Evolutionary conservation across 1,284 basidiomycete species (phyloP), one percentile per base, ranked within the genome.

Genomic region (Ceratobasidium papillatum): DNA sequence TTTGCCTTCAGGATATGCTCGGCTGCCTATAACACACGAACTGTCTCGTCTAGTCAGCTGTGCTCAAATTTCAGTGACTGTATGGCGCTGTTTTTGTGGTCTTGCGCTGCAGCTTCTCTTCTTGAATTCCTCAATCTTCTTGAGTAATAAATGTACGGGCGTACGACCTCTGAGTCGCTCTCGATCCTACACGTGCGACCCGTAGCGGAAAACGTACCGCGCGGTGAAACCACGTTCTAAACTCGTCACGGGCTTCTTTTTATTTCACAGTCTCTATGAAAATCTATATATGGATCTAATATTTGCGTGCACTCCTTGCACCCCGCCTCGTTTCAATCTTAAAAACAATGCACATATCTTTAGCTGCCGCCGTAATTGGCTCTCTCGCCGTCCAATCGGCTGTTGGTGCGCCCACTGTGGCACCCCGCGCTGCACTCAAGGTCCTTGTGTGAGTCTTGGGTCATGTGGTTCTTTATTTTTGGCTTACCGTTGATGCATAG

Each of bases 181-280:
- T 36, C 30, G 8, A 34, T 17, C 27, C 65, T n/a, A 30, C 66
- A 69, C 66, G 66, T 69, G 66, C 66, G 66, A 25, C 22, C 22
- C 8, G 17, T 9, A 69, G 32, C 3, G 38, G n/a, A 22, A n/a
- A 27, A 14, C 17, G 61, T 49, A 32, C 62, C 62, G 27, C 62
- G 62, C 45, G 62, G 62, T 45, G 12, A 27, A 49, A 8, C 43
- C 27, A 49, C 25, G 27, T 41, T 64, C 62, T 17, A 34, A 14
- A 47, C 54, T 11, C 19, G 12, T 14, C n/a, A 19, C 47, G 9
- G 11, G 32, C 36, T 38, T n/a, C 38, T 36, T 22, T 34, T 58
- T n/a, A 43, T 58, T 36, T 43, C 52, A 38, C 36, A 34, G 34
- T 38, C 36, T 17, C 2, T 45, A 58, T 38, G 54, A 69, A 43